Evolutionary conservation across 2,329 filamentous ascomycete species (phyloP).

Genomic region (Didymosphaeria variabile): DNA sequence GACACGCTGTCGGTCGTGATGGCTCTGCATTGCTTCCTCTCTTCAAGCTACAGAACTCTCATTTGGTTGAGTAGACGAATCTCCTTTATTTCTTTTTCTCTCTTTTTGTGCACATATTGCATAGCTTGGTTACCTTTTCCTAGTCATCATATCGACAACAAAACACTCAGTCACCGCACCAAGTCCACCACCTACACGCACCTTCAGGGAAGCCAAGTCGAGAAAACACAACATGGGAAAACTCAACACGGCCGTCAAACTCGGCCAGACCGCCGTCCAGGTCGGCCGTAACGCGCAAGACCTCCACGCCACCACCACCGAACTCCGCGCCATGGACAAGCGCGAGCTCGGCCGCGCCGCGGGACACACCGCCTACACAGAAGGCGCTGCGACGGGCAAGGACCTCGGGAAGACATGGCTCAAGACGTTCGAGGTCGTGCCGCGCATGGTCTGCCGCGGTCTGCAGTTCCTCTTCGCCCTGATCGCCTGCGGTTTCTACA

Average conservation of each 20-base stretch:
- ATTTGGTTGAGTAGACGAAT: neutral
- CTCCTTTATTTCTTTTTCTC: neutral
- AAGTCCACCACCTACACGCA: neutral
- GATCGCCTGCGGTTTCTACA: neutral
- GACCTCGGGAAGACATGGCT: neutral
- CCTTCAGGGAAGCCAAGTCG: neutral
- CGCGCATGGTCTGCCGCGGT: neutral
- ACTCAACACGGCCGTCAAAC: neutral
- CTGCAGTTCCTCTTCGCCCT: neutral
- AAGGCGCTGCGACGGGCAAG: neutral
- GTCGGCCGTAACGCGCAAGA: neutral
- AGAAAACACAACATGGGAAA: neutral
- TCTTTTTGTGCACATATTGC: neutral
- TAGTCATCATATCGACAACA: neutral
- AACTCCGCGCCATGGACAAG: neutral
- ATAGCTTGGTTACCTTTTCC: neutral
- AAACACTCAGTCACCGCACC: neutral
- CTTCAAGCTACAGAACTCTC: neutral
- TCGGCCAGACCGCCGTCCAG: neutral
- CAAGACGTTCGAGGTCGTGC: neutral
- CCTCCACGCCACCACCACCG: neutral
- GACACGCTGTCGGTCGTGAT: neutral
- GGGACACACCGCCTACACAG: neutral
- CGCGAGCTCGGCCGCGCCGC: neutral
- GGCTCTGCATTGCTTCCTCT: neutral